Percentiles rank a stretch among this genome's conserved stretches.
These are phyloP conservation scores for Gypsophila paniculata DNA, from an alignment of 179 eudicot species.

Conservation along the genomic window DNA sequence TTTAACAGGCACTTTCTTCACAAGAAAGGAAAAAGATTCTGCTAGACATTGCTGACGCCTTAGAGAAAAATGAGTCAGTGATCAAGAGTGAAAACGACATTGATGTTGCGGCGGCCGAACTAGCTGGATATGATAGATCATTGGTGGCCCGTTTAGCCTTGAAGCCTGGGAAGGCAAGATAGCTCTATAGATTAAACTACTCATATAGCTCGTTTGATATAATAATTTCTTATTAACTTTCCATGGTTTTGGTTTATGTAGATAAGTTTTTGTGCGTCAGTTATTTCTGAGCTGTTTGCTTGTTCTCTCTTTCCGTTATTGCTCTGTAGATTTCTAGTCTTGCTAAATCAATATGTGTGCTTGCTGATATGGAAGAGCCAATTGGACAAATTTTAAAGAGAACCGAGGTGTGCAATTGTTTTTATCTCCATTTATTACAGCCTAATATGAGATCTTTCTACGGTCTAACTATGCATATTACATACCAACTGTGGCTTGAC, in stretches of 20 bases:
- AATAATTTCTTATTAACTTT: neutral
- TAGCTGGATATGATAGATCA: conserved; percentile 70
- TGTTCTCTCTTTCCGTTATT: neutral
- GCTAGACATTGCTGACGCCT: conserved; percentile 70
- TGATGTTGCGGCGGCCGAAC: conserved; percentile 63
- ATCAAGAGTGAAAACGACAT: conserved; percentile 61
- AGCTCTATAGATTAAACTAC: neutral
- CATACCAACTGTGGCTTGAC: neutral
- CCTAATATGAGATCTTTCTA: no score
- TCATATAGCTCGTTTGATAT: neutral
- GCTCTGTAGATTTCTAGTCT: conserved; percentile 55
- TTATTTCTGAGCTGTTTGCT: conserved; percentile 9
- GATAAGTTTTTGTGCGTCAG: no score
- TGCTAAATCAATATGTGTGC: conserved; percentile 71
- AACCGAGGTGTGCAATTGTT: conserved; percentile 50
- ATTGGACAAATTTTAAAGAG: conserved; percentile 64
- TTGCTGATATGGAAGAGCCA: conserved; percentile 93
- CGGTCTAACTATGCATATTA: neutral
- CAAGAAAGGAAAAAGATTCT: conserved; percentile 63
- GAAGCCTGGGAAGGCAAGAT: conserved; percentile 72
- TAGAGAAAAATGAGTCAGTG: conserved; percentile 52
- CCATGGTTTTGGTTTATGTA: neutral
- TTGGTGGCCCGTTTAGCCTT: conserved; percentile 63
- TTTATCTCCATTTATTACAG: neutral
- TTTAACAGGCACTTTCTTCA: conserved; percentile 55